Evolutionary conservation across 73 alveolate genomes (phyloP).

Genomic region (Paramecium octaurelia): DNA sequence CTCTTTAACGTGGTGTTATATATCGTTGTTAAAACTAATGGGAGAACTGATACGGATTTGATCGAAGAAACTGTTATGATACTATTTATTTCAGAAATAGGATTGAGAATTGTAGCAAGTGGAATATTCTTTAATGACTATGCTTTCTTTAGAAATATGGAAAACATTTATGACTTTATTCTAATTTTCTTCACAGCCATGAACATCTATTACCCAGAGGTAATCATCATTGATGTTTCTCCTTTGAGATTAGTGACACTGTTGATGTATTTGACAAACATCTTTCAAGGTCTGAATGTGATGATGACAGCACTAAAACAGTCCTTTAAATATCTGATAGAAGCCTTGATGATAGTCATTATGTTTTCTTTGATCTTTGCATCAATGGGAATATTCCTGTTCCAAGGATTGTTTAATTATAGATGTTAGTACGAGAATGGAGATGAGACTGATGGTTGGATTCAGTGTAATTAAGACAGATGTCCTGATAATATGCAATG

Average conservation of each 20-base stretch:
- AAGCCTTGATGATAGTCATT: background rate
- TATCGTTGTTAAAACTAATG: background rate
- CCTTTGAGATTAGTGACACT: background rate
- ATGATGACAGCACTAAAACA: background rate
- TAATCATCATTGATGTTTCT: background rate
- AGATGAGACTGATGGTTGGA: background rate
- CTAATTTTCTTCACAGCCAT: background rate
- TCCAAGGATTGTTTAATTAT: slow-evolving; percentile 14
- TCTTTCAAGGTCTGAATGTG: background rate
- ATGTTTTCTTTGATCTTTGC: background rate
- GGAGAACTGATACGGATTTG: background rate
- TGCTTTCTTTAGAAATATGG: background rate
- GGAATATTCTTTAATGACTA: background rate
- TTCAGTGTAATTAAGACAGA: background rate
- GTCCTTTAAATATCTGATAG: background rate
- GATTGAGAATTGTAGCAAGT: background rate
- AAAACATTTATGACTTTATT: background rate
- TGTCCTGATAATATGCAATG: slow-evolving; percentile 9
- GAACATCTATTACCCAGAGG: background rate
- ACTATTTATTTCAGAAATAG: background rate
- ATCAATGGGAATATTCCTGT: background rate
- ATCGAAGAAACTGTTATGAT: background rate
- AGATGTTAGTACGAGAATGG: background rate
- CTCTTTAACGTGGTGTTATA: background rate
- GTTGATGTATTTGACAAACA: slow-evolving; percentile 2